Base-by-base conservation (phyloP, 345 rosid species). In the Lepidium africanum region DNA sequence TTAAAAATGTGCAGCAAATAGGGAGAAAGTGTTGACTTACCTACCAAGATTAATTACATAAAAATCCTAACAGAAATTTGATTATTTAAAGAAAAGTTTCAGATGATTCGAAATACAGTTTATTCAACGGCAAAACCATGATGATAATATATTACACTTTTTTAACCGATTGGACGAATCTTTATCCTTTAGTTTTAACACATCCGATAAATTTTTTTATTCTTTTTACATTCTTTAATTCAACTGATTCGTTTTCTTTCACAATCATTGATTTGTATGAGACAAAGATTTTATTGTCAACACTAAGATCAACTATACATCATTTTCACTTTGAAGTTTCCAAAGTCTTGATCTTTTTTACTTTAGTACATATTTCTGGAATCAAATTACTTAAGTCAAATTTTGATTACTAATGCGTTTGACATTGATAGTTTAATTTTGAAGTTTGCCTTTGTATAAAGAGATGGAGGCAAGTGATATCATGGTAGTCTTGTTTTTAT, bases 1-100 rank as follows among this genome's bases (percentile, higher is more conserved):
- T 16, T 58, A 58, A 2, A 58, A 13, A 23, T 21, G 7, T 59
- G 69, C 72, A 60, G 57, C 77, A 59, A 74, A 60, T 74, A 36
- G 63, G 68, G 67, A 27, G 27, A 36, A 35, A 16, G 56, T 45
- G 73, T 74, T 67, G 78, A 74, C 78, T 67, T 37, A 67, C 67
- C 69, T 60, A 60, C 69, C 73, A 67, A 43, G 5, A 53, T 36
- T 36, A 45, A 38, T 27, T 52, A 67, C 57, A 74, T 27, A 50
- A 6, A 56, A 19, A 45, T 40, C 37, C 11, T 60, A 74, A 43
- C 77, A 59, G 35, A 11, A 25, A 2, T 45, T 41, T 12, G 5
- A 47, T 63, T 45, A 45, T 15, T 54, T n/a, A 2, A 42, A 42
- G 19, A 71, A 43, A 21, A 33, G n/a, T 33, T 15, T 51, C 39